Percentiles rank a stretch among this genome's conserved stretches.
Evolutionary conservation across 305 asterid species (phyloP).

Genomic region (Ilex paraguariensis): DNA sequence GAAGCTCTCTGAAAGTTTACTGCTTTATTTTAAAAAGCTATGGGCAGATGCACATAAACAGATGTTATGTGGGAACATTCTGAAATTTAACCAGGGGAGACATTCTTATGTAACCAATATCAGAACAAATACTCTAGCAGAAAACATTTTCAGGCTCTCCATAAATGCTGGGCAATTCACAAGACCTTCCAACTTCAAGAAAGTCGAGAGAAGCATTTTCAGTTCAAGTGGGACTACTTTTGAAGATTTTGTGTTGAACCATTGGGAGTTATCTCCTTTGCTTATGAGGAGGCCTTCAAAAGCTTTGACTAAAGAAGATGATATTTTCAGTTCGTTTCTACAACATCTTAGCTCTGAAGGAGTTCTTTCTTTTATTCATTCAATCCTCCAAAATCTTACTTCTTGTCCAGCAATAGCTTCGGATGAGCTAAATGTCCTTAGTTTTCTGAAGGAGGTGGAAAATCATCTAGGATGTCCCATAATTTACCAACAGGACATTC

Average conservation of each 20-base stretch:
- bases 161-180: constrained; percentile 14
- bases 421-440: constrained; percentile 58
- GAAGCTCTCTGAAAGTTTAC: constrained; percentile 27
- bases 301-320: constrained; percentile 23
- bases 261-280: constrained; percentile 67
- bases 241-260: constrained; percentile 40
- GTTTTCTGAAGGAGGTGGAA: constrained; percentile 46
- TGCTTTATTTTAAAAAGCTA: constrained; percentile 29
- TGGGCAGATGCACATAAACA: constrained; percentile 39
- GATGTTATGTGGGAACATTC: constrained; percentile 22
- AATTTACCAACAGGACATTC: constrained; percentile 64
- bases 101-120: constrained; percentile 29
- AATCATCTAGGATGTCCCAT: constrained; percentile 53
- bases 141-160: constrained; percentile 62
- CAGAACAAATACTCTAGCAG: constrained; percentile 39
- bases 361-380: constrained; percentile 35
- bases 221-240: constrained; percentile 27
- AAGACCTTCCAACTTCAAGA: constrained; percentile 20
- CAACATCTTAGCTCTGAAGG: constrained; percentile 37
- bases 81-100: constrained; percentile 14
- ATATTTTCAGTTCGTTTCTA: constrained; percentile 37
- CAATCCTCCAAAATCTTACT: constrained; percentile 41
- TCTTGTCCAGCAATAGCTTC: constrained; percentile 69
- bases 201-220: constrained; percentile 35
- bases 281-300: constrained; percentile 31